Conservation (phyloP, 306 rosid species). For the Ochetophila trinervis region DNA sequence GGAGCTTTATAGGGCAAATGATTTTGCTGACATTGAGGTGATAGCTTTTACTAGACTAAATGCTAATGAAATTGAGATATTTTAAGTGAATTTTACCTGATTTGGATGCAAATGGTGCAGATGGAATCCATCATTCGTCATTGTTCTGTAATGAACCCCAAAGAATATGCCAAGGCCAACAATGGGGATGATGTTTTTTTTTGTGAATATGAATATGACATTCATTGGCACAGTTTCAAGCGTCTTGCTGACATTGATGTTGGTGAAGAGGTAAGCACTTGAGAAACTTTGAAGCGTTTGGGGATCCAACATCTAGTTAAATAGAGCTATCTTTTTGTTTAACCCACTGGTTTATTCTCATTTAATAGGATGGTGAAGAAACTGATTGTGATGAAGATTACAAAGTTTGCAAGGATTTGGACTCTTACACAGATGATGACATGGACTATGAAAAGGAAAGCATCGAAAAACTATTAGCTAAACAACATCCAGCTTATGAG, state of each 20-base stretch:
- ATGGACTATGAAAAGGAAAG: conserved; percentile 61
- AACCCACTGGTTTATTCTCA: conserved; percentile 17
- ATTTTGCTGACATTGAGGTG: conserved; percentile 85
- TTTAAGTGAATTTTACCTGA: not conserved
- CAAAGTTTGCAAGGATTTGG: conserved; percentile 47
- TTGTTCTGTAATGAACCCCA: conserved; percentile 69
- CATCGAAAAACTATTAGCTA: conserved; percentile 35
- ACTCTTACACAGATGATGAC: conserved; percentile 72
- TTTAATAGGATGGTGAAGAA: conserved; percentile 58
- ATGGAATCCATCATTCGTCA: conserved; percentile 82
- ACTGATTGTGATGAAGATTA: conserved; percentile 71
- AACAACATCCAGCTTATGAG: conserved; percentile 40
- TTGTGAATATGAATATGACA: conserved; percentile 88
- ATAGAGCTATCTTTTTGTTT: not conserved
- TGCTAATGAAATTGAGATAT: conserved; percentile 4
- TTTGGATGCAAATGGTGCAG: conserved; percentile 37
- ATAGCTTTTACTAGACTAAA: not conserved
- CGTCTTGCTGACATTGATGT: conserved; percentile 73
- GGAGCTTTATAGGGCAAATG: conserved; percentile 82
- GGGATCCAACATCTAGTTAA: not conserved
- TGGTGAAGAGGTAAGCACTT: conserved; percentile 48
- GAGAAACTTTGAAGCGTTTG: conserved; percentile 11
- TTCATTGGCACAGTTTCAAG: conserved; percentile 87
- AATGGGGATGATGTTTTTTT: conserved; percentile 80
- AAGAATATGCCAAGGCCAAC: conserved; percentile 65